Conservation (phyloP, 257 asterid species). For the Solanum paucissectum region DNA sequence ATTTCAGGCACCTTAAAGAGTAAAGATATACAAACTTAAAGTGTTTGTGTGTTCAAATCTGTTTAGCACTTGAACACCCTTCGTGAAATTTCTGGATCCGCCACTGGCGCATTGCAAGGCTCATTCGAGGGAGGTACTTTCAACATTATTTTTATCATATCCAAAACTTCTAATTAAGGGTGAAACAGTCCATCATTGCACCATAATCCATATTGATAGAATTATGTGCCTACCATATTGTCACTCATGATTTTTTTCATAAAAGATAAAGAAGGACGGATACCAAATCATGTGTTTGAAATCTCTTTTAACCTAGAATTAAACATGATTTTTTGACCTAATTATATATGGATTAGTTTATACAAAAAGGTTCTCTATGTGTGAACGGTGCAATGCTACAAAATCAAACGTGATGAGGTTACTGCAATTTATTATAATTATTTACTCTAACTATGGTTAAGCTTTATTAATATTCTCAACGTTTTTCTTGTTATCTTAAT, state of each 20-base stretch:
- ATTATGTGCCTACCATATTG: neutral
- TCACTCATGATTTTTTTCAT: neutral
- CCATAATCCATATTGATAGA: no score
- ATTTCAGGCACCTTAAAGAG: no score
- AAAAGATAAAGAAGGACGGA: neutral
- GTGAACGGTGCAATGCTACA: neutral
- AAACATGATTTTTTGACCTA: neutral
- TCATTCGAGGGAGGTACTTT: no score
- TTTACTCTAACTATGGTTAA: neutral
- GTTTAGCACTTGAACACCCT: no score
- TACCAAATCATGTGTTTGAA: neutral
- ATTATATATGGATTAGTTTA: neutral
- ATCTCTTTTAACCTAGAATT: neutral
- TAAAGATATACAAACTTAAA: no score
- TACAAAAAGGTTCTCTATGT: neutral
- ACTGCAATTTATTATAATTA: neutral
- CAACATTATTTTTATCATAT: no score
- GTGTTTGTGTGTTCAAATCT: no score
- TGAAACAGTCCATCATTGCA: no score
- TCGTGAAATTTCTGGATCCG: no score
- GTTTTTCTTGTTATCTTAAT: neutral
- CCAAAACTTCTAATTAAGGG: no score
- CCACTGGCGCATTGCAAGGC: no score
- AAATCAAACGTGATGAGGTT: neutral
- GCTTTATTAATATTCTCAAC: neutral